These are phyloP conservation scores for Dictyostelium intermedium DNA, from an alignment of 78 protist genomes.

Conservation along the genomic window DNA sequence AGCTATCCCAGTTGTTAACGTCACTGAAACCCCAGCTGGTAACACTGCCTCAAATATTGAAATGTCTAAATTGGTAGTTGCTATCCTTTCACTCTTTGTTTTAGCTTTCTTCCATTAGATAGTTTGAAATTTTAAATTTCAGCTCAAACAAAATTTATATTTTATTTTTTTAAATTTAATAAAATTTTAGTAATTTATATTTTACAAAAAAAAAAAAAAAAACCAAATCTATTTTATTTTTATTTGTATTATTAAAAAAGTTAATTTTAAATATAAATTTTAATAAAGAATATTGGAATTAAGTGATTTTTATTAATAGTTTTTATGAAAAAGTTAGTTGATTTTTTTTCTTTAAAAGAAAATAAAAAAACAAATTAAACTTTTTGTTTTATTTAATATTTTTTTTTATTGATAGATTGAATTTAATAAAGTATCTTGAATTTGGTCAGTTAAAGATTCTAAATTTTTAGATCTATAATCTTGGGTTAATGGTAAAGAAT, in stretches of 20 bases:
- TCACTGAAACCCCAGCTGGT: conserved; percentile 53
- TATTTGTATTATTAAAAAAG: too few relatives aligned
- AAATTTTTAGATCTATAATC: conserved; percentile 5
- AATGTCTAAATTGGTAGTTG: conserved; percentile 41
- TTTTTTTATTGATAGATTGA: conserved; percentile 18
- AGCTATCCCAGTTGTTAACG: neutral
- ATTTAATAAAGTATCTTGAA: conserved; percentile 28
- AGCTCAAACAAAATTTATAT: neutral
- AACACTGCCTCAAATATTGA: neutral
- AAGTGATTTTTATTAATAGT: too few relatives aligned
- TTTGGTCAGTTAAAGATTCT: conserved; percentile 28
- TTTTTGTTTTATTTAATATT: neutral
- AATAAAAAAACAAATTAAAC: too few relatives aligned
- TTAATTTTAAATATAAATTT: too few relatives aligned
- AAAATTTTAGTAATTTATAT: neutral
- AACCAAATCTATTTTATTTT: neutral
- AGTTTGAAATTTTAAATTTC: neutral
- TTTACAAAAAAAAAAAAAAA: neutral
- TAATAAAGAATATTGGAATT: too few relatives aligned
- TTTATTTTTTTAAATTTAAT: neutral
- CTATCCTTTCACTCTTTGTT: conserved; percentile 21
- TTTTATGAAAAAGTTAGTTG: too few relatives aligned
- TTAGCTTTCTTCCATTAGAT: conserved; percentile 57
- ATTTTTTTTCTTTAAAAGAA: neutral
- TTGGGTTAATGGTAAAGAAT: conserved; percentile 28